A percentile compares a stretch with the other conserved stretches of the same genome.
phyloP scores from a whole-genome alignment of 768 basidiomycete genomes.

The Hericium erinaceus region DNA sequence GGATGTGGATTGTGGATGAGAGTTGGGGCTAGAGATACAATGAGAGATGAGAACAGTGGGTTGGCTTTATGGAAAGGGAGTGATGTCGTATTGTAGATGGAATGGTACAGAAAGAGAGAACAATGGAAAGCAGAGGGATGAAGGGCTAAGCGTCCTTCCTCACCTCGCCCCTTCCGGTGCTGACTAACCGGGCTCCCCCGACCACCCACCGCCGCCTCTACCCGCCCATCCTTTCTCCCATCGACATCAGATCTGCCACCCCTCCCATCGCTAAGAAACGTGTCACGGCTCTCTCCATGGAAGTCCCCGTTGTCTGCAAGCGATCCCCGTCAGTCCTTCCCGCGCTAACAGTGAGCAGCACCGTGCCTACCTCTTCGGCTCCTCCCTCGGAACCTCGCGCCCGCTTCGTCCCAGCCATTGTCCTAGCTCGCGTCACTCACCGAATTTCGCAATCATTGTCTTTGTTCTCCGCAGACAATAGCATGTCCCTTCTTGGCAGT shows the following conservation, averaged over 20 bases:
- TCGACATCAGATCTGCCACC: not conserved
- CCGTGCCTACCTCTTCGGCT: not conserved
- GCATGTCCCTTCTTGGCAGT: too few relatives aligned
- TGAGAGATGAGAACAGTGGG: too few relatives aligned
- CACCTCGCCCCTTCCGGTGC: not conserved
- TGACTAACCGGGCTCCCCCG: not conserved
- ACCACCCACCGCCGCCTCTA: not conserved
- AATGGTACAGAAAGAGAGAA: not conserved
- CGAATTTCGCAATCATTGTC: too few relatives aligned
- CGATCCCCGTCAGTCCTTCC: too few relatives aligned
- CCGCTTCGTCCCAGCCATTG: not conserved
- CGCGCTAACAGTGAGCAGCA: too few relatives aligned
- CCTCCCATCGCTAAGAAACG: too few relatives aligned
- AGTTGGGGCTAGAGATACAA: not conserved
- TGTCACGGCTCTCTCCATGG: too few relatives aligned
- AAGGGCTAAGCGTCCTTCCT: not conserved
- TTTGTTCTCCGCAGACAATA: too few relatives aligned
- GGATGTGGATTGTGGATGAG: not conserved
- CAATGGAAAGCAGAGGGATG: constrained; percentile 10
- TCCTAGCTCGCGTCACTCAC: not conserved
- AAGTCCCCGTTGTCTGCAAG: too few relatives aligned
- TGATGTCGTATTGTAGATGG: not conserved
- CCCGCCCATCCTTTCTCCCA: not conserved
- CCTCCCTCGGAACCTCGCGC: not conserved
- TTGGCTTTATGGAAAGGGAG: not conserved